phyloP scores from a whole-genome alignment of 140 eudicot species.

The Cichorium intybus region DNA sequence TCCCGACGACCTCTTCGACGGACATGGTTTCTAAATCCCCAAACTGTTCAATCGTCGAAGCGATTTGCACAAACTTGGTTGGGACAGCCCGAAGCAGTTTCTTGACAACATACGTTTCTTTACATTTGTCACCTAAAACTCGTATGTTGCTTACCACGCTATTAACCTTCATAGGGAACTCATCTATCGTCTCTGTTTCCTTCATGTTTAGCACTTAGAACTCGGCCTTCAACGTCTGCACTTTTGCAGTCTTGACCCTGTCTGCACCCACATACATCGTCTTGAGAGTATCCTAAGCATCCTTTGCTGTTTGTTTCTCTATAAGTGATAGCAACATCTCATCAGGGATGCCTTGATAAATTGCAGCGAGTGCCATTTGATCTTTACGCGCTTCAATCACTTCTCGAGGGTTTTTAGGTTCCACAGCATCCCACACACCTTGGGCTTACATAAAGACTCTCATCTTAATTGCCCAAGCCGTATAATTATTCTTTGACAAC shows the following conservation, averaged over 20 bases:
- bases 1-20: background rate
- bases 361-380: background rate
- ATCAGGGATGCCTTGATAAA: background rate
- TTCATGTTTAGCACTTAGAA: too few relatives aligned
- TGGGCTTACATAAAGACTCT: background rate
- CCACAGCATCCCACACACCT: background rate
- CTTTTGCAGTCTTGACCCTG: background rate
- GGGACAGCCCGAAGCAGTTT: too few relatives aligned
- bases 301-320: background rate
- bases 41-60: background rate
- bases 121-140: background rate
- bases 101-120: too few relatives aligned
- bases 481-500: background rate
- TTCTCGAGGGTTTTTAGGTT: too few relatives aligned
- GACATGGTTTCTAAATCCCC: background rate
- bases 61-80: background rate
- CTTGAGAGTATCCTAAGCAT: background rate
- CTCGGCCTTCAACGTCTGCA: background rate
- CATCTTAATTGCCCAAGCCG: slow-evolving; percentile 2
- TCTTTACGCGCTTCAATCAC: background rate
- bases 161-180: too few relatives aligned
- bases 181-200: too few relatives aligned
- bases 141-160: background rate
- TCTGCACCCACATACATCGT: too few relatives aligned
- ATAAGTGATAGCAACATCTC: background rate